A percentile compares a stretch with the other conserved stretches of the same genome.
Evolutionary conservation across 2,329 filamentous ascomycete genomes (phyloP).

Genomic region (Cercospora nicotianae): DNA sequence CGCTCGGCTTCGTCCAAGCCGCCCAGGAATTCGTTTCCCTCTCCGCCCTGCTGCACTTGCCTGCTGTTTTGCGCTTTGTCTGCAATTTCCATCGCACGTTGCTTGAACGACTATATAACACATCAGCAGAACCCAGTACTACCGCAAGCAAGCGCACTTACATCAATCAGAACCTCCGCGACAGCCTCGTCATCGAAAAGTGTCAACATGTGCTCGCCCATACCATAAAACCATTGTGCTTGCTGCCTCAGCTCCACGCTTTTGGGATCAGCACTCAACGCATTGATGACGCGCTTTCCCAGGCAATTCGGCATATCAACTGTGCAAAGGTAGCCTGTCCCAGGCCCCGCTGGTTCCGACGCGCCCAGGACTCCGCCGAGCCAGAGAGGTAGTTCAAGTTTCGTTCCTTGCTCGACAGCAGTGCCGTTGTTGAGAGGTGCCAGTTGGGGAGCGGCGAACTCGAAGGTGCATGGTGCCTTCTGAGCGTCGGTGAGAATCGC

Average conservation of each 20-base stretch:
- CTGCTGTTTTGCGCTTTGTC: slow-evolving; percentile 86
- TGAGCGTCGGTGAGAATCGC: slow-evolving; percentile 83
- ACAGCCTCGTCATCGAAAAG: slow-evolving; percentile 87
- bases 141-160: slow-evolving; percentile 27
- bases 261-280: slow-evolving; percentile 84
- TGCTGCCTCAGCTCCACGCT: slow-evolving; percentile 81
- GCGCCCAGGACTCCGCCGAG: slow-evolving; percentile 90
- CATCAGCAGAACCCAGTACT: slow-evolving; percentile 1
- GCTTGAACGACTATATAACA: slow-evolving; percentile 68
- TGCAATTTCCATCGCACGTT: slow-evolving; percentile 76
- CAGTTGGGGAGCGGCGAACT: slow-evolving; percentile 81
- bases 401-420: slow-evolving; percentile 75
- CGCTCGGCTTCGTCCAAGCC: slow-evolving; percentile 90
- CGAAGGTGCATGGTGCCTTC: slow-evolving; percentile 96
- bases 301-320: slow-evolving; percentile 80
- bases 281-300: slow-evolving; percentile 77
- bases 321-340: slow-evolving; percentile 63
- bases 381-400: slow-evolving; percentile 85
- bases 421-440: slow-evolving; percentile 77
- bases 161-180: slow-evolving; percentile 57
- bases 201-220: slow-evolving; percentile 83
- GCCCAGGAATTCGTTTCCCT: slow-evolving; percentile 72
- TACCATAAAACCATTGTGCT: slow-evolving; percentile 82
- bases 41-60: slow-evolving; percentile 26
- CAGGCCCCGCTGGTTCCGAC: slow-evolving; percentile 43